A percentile compares a stretch with the other conserved stretches of the same genome.
These are phyloP conservation scores for Cladosporium sp. DNA, from an alignment of 2,329 filamentous ascomycete species.

Conservation along the genomic window DNA sequence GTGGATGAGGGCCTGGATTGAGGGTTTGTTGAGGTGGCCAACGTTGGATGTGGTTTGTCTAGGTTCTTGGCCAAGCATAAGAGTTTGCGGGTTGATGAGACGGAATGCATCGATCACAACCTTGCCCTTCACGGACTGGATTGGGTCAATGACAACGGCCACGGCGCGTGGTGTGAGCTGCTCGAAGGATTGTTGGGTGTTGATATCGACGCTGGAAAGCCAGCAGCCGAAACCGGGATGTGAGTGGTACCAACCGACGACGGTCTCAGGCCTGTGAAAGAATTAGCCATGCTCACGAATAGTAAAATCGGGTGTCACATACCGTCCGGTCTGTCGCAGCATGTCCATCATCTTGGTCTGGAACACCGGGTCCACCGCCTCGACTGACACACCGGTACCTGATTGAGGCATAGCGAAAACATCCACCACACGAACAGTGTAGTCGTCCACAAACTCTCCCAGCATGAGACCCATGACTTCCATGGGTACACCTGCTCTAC, in stretches of 20 bases:
- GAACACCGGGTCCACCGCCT: slow-evolving; percentile 96
- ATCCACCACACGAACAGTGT: slow-evolving; percentile 95
- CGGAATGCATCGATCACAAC: slow-evolving; percentile 99
- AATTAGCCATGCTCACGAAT: slow-evolving; percentile 1
- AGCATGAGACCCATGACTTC: slow-evolving; percentile 99
- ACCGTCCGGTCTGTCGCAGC: slow-evolving; percentile 95
- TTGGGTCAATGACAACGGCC: slow-evolving; percentile 95
- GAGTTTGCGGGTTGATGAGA: slow-evolving; percentile 92
- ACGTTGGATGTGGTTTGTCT: slow-evolving; percentile 97
- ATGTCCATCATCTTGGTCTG: slow-evolving; percentile 99
- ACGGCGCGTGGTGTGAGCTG: slow-evolving; percentile 95
- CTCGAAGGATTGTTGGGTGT: slow-evolving; percentile 99
- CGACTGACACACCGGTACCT: slow-evolving; percentile 95
- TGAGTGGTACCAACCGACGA: slow-evolving; percentile 99
- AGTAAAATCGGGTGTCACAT: slow-evolving; percentile 28
- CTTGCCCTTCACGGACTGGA: slow-evolving; percentile 99
- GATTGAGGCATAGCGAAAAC: slow-evolving; percentile 99
- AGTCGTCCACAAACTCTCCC: slow-evolving; percentile 98
- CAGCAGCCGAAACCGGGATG: slow-evolving; percentile 99
- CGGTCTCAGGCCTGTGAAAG: slow-evolving; percentile 73
- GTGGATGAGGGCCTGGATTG: slow-evolving; percentile 98
- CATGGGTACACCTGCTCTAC: slow-evolving; percentile 96
- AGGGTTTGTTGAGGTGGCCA: slow-evolving; percentile 97
- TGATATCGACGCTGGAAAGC: slow-evolving; percentile 98
- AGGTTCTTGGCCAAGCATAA: slow-evolving; percentile 97